Percentiles rank a stretch among this genome's conserved stretches.
Conservation (phyloP, 441 rosid species). For the Biscutella laevigata region DNA sequence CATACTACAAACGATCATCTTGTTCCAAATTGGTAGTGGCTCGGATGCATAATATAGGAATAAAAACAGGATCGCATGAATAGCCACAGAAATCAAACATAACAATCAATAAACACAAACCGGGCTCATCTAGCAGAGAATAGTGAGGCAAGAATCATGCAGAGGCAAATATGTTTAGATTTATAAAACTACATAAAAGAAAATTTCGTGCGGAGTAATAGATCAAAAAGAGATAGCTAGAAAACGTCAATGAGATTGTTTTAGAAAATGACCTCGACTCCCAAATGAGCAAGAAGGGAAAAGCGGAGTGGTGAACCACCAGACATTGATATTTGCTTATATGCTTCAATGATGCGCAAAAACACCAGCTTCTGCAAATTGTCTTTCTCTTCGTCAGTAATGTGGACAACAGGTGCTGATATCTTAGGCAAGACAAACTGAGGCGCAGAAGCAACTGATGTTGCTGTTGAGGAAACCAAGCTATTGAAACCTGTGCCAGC, state of each 20-base stretch:
- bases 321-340: slow-evolving; percentile 69
- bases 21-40: slow-evolving; percentile 1
- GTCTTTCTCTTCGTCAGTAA: slow-evolving; percentile 78
- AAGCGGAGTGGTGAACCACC: slow-evolving; percentile 80
- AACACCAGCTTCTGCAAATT: slow-evolving; percentile 66
- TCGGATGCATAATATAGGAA: background rate
- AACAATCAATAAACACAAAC: slow-evolving; percentile 1
- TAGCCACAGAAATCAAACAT: background rate
- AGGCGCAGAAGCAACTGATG: slow-evolving; percentile 44
- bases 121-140: slow-evolving; percentile 4
- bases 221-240: background rate
- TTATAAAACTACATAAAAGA: background rate
- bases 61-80: slow-evolving; percentile 1
- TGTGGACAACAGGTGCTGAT: slow-evolving; percentile 81
- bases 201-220: background rate
- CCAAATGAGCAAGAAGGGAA: slow-evolving; percentile 81
- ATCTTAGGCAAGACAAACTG: slow-evolving; percentile 72
- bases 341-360: slow-evolving; percentile 70
- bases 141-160: slow-evolving; percentile 9
- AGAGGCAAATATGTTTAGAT: background rate
- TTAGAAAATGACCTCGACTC: slow-evolving; percentile 64
- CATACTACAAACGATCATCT: slow-evolving; percentile 6
- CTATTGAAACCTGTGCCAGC: slow-evolving; percentile 39
- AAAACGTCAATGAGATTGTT: background rate
- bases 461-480: slow-evolving; percentile 55